Conservation (phyloP, 345 rosid species). For the Eutrema heterophyllum region DNA sequence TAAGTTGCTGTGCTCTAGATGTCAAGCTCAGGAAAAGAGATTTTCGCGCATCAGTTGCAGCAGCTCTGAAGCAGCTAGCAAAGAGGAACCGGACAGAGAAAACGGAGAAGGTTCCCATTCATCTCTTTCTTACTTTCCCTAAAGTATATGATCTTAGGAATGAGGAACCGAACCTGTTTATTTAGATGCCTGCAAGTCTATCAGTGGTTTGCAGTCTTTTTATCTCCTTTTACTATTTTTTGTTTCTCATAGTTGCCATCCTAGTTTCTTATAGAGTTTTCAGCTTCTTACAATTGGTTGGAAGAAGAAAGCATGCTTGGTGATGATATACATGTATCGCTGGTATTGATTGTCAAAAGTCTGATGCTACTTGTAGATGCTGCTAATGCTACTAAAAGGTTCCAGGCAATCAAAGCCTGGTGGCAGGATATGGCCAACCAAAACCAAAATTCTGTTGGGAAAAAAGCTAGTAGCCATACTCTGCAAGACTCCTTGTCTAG, state of each 20-base stretch:
- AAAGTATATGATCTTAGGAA: not conserved
- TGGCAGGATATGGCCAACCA: constrained; percentile 83
- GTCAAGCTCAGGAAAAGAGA: constrained; percentile 59
- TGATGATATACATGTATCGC: not conserved
- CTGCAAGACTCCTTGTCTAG: constrained; percentile 29
- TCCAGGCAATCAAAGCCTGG: constrained; percentile 84
- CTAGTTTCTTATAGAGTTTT: not conserved
- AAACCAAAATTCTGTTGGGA: constrained; percentile 36
- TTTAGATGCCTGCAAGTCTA: not conserved
- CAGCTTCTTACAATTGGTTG: constrained; percentile 3
- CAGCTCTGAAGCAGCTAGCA: constrained; percentile 24
- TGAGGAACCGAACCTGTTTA: not conserved
- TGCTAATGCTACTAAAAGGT: constrained; percentile 58
- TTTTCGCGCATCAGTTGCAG: constrained; percentile 31
- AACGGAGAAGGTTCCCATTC: constrained; percentile 43
- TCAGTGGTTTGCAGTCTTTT: not conserved
- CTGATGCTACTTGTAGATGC: constrained; percentile 47
- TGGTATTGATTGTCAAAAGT: constrained; percentile 7
- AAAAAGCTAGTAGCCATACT: constrained; percentile 34
- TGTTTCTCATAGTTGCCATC: not conserved
- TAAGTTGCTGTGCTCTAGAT: constrained; percentile 68
- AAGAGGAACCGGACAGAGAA: constrained; percentile 31
- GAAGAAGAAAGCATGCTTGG: not conserved
- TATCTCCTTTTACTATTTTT: not conserved
- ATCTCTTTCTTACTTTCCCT: not conserved